phyloP scores from a whole-genome alignment of 805 yeast genomes.

The Cyberlindnera sargentensis region DNA sequence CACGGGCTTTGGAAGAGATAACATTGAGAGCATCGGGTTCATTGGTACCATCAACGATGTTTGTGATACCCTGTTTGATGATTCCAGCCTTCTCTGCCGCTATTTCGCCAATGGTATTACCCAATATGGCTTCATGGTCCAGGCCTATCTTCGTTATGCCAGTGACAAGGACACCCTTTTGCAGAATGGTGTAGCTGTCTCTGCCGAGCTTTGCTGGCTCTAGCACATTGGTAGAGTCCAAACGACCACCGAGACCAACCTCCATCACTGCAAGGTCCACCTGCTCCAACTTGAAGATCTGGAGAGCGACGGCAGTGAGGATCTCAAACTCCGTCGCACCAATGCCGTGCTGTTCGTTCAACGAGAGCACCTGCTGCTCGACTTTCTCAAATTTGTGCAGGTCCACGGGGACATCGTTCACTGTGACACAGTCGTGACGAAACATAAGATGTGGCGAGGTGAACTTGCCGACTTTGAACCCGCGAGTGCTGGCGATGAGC shows the following conservation, averaged over 20 bases:
- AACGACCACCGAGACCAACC: constrained; percentile 88
- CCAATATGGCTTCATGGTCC: constrained; percentile 79
- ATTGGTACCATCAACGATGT: constrained; percentile 68
- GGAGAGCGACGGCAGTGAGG: constrained; percentile 78
- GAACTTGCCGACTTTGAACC: constrained; percentile 63
- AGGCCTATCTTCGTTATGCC: constrained; percentile 81
- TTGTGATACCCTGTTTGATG: constrained; percentile 49
- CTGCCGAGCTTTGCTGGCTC: constrained; percentile 20
- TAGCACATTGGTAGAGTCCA: constrained; percentile 83
- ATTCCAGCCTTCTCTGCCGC: constrained; percentile 87
- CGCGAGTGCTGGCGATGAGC: constrained; percentile 34
- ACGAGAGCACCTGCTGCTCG: constrained; percentile 32
- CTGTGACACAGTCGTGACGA: constrained; percentile 68
- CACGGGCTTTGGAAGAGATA: constrained; percentile 32
- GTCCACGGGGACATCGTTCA: constrained; percentile 54
- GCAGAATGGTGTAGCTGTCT: constrained; percentile 4
- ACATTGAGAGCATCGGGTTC: constrained; percentile 40
- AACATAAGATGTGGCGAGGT: constrained; percentile 81
- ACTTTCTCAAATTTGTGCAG: constrained; percentile 36
- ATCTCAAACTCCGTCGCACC: constrained; percentile 87
- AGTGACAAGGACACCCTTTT: constrained; percentile 44
- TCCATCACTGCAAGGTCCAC: constrained; percentile 82
- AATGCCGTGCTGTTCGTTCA: constrained; percentile 35
- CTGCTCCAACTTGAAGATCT: constrained; percentile 51
- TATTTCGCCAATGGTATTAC: constrained; percentile 55